A percentile compares a stretch with the other conserved stretches of the same genome.
Evolutionary conservation across 192 early-diverging fungal genomes (phyloP).

Genomic region (Thoreauomyces humboldtii): DNA sequence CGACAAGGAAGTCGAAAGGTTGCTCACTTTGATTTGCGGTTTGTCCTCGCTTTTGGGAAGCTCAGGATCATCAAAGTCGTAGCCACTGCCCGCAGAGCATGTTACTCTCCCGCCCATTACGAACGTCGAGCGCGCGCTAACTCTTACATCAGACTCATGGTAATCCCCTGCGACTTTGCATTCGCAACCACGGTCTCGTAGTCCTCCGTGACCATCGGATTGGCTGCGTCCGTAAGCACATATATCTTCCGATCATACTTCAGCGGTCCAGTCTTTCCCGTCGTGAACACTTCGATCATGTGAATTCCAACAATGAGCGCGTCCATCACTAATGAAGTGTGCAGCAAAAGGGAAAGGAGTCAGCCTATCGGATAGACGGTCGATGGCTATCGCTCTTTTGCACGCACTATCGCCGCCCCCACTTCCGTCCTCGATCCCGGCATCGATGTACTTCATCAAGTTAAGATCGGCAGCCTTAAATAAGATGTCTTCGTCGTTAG

Average conservation of each 20-base stretch:
- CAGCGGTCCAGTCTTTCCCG: conserved; percentile 21
- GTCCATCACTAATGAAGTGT: conserved; percentile 54
- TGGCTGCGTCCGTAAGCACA: conserved; percentile 61
- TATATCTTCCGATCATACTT: conserved; percentile 69
- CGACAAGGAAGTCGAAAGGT: neutral
- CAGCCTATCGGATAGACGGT: no score
- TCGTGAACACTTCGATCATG: conserved; percentile 53
- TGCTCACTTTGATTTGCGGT: neutral
- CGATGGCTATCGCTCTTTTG: conserved; percentile 2
- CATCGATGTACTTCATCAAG: conserved; percentile 49
- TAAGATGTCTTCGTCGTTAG: conserved; percentile 3
- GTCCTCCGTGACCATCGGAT: conserved; percentile 47
- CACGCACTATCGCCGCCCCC: conserved; percentile 55
- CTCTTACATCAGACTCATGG: conserved; percentile 55
- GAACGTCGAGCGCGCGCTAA: conserved; percentile 20
- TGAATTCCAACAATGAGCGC: conserved; percentile 59
- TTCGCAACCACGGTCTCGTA: conserved; percentile 31
- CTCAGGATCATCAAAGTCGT: conserved; percentile 40
- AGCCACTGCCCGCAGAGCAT: conserved; percentile 15
- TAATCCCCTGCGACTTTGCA: conserved; percentile 28
- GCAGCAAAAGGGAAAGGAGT: neutral
- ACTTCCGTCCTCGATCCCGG: conserved; percentile 37
- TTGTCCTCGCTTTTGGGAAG: conserved; percentile 11
- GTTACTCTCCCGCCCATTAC: no score
- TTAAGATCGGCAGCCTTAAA: conserved; percentile 44